Percentiles rank a stretch among this genome's conserved stretches.
Conservation (phyloP, 1,284 basidiomycete species). For the Ceratobasidium sp. region DNA sequence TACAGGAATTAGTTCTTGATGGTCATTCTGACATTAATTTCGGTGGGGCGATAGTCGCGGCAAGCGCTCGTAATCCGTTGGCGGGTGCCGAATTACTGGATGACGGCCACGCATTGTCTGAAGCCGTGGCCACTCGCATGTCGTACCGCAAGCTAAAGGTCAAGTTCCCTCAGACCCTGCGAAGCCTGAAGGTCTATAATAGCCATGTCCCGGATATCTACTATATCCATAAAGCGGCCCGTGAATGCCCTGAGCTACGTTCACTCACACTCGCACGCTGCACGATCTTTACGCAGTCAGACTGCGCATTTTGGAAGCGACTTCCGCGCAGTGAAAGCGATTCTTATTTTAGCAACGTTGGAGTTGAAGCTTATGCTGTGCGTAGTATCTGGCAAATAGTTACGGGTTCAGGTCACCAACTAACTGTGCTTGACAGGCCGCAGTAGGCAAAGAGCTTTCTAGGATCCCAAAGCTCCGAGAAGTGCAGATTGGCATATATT, state of each 20-base stretch:
- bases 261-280: constrained; percentile 31
- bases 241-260: constrained; percentile 13
- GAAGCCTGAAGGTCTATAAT: constrained; percentile 7
- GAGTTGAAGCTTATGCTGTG: constrained; percentile 22
- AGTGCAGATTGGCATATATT: constrained; percentile 22
- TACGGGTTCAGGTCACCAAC: no score
- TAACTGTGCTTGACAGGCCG: no score
- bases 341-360: constrained; percentile 30
- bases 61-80: no score
- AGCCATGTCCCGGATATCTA: constrained; percentile 37
- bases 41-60: no score
- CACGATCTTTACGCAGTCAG: constrained; percentile 2
- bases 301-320: constrained; percentile 27
- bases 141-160: constrained; percentile 25
- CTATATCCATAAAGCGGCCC: constrained; percentile 10
- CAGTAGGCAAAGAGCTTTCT: constrained; percentile 23
- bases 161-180: constrained; percentile 7
- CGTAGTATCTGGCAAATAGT: background rate
- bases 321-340: constrained; percentile 25
- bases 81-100: no score
- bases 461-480: constrained; percentile 1
- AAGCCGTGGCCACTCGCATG: no score
- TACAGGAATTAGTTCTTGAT: constrained; percentile 9
- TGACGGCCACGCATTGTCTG: no score
- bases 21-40: constrained; percentile 36